A percentile compares a stretch with the other conserved stretches of the same genome.
phyloP scores from a whole-genome alignment of 306 rosid species.

The Leucaena leucocephala region DNA sequence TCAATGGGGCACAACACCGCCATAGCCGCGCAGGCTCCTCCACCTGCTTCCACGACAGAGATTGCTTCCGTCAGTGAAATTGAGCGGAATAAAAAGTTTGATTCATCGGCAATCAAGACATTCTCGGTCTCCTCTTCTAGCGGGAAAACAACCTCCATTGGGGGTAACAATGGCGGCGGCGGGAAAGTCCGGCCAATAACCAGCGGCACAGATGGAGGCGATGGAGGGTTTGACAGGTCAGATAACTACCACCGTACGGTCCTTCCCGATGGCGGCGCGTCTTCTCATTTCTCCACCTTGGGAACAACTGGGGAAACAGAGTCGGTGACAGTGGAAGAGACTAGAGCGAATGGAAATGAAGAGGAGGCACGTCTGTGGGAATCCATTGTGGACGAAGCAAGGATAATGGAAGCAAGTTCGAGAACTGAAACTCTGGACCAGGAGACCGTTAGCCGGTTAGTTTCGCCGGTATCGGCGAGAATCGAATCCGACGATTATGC shows the following conservation, averaged over 20 bases:
- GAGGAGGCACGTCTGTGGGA: conserved; percentile 56
- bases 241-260: conserved; percentile 43
- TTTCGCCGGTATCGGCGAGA: conserved; percentile 65
- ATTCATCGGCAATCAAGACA: conserved; percentile 57
- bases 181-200: conserved; percentile 61
- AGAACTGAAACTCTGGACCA: conserved; percentile 42
- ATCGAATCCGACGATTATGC: conserved; percentile 70
- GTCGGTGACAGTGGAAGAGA: conserved; percentile 43
- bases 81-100: conserved; percentile 39
- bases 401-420: conserved; percentile 40
- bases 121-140: conserved; percentile 53
- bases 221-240: conserved; percentile 54
- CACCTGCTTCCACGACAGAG: conserved; percentile 27
- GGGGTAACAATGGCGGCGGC: conserved; percentile 77
- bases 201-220: conserved; percentile 72
- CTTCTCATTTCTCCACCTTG: conserved; percentile 45
- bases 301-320: conserved; percentile 54
- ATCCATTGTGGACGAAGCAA: conserved; percentile 68
- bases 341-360: conserved; percentile 52
- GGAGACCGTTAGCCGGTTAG: conserved; percentile 50
- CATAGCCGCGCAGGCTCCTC: conserved; percentile 49
- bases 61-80: conserved; percentile 25
- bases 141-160: conserved; percentile 65
- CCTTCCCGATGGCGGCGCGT: conserved; percentile 43
- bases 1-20: conserved; percentile 77